Evolutionary conservation across 164 flowering plant species (phyloP).

Genomic region (Chimonanthus praecox): DNA sequence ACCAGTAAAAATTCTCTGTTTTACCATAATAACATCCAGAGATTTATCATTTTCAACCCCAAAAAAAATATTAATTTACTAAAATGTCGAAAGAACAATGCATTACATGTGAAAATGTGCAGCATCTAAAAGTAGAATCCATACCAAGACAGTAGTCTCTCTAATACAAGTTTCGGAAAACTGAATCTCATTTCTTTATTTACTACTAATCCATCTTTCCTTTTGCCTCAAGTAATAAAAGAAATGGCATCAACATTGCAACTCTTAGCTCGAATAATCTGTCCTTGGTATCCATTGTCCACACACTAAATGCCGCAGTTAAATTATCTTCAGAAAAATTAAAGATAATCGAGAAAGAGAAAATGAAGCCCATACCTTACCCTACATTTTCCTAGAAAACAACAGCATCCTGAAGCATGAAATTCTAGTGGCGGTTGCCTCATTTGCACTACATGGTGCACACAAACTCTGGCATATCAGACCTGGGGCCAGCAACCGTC

Average conservation of each 20-base stretch:
- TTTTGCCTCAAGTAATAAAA: conserved; percentile 21
- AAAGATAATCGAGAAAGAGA: conserved; percentile 11
- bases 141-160: background rate
- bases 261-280: conserved; percentile 15
- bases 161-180: background rate
- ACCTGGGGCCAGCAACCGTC: conserved; percentile 66
- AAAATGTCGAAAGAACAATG: background rate
- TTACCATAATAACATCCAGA: too few relatives aligned
- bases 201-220: conserved; percentile 2
- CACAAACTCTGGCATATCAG: conserved; percentile 63
- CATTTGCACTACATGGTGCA: conserved; percentile 41
- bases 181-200: conserved; percentile 10
- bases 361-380: conserved; percentile 31
- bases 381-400: conserved; percentile 3
- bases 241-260: conserved; percentile 23
- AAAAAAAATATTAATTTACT: too few relatives aligned
- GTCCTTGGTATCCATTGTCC: background rate
- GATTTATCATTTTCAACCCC: background rate
- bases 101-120: background rate
- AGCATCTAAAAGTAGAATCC: conserved; percentile 3
- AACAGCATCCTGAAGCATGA: background rate
- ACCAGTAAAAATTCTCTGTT: too few relatives aligned
- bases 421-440: conserved; percentile 19
- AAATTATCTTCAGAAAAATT: conserved; percentile 14
- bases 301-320: conserved; percentile 15